Conservation (phyloP, 2,329 filamentous ascomycete genomes). For the Cordyceps pruinosa region DNA sequence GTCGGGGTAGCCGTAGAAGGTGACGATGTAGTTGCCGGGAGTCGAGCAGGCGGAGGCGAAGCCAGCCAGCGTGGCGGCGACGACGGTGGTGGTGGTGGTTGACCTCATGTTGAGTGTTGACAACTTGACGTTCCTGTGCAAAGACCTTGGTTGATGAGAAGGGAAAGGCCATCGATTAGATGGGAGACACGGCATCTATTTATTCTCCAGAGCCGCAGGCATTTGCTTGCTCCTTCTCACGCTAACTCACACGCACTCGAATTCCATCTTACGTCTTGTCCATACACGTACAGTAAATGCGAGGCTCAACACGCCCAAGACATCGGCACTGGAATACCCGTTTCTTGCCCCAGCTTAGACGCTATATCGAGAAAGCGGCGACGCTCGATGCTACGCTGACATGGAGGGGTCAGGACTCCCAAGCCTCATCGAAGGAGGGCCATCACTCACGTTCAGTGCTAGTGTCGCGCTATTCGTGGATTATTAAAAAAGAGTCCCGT, state of each 20-base stretch:
- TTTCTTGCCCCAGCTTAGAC: neutral
- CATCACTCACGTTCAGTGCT: neutral
- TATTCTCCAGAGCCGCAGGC: neutral
- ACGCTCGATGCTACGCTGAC: conserved; percentile 11
- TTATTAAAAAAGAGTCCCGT: neutral
- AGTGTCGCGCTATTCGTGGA: neutral
- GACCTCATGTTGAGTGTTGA: conserved; percentile 15
- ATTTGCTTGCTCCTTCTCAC: neutral
- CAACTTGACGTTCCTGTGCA: neutral
- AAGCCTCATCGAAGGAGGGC: neutral
- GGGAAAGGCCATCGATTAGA: neutral
- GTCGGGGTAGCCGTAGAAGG: conserved; percentile 18
- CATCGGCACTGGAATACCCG: neutral
- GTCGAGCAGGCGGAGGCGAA: conserved; percentile 16
- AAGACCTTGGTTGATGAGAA: neutral
- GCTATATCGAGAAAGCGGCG: neutral
- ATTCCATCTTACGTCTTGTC: neutral
- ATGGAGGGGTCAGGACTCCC: neutral
- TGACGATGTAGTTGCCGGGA: conserved; percentile 17
- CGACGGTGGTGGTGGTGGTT: conserved; percentile 13
- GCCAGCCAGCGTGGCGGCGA: conserved; percentile 13
- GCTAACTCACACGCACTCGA: neutral
- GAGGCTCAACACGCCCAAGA: neutral
- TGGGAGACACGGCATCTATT: neutral
- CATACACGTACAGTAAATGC: neutral